Evolutionary conservation across 495 filamentous ascomycete genomes (phyloP), one percentile per base, ranked within the genome.

Genomic region (Aspergillus sclerotioniger): DNA sequence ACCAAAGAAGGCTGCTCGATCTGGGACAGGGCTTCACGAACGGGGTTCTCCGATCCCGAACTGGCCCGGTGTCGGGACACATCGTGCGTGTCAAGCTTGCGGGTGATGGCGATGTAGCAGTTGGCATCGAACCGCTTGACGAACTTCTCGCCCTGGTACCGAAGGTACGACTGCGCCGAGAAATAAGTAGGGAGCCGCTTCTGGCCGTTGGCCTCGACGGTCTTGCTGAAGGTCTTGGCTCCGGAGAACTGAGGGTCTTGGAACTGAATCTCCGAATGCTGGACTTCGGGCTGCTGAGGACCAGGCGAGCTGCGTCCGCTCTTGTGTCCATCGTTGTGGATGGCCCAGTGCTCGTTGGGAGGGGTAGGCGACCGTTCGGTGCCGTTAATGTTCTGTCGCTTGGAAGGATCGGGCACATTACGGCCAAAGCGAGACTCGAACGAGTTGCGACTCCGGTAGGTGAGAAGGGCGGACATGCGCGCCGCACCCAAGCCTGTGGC

Each of bases 71-170:
- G 80, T 20, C 91, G 82, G 19, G 90, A 92, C 28, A 98, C 84
- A 67, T 98, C 94, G 69, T 98, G 94, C 3, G 94, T 98, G 66
- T 98, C 94, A n/a, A 98, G 85, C 72, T 98, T 98, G 58, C 94
- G 90, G 6, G 94, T 98, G 70, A 98, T 96, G 58, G 94, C 92
- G 56, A 98, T 98, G 75, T 98, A 98, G 76, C 94, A 98, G 68
- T 98, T 98, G 61, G 90, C 88, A 72, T 98, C 94, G 68, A 97
- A 98, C 7, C 94, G 87, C 67, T 90, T 91, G 60, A 97, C 93
- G 68, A 98, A 98, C 71, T 98, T 98, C 54, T 87, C 83, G 43
- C 90, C 93, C 74, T 98, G 94, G 72, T 98, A 98, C n/a, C 94
- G 89, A 7, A 98, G 88, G 69, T 98, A 98, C 0, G 90, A 96